phyloP scores from a whole-genome alignment of 2,329 filamentous ascomycete species.

The Alternaria angustiovoidea region DNA sequence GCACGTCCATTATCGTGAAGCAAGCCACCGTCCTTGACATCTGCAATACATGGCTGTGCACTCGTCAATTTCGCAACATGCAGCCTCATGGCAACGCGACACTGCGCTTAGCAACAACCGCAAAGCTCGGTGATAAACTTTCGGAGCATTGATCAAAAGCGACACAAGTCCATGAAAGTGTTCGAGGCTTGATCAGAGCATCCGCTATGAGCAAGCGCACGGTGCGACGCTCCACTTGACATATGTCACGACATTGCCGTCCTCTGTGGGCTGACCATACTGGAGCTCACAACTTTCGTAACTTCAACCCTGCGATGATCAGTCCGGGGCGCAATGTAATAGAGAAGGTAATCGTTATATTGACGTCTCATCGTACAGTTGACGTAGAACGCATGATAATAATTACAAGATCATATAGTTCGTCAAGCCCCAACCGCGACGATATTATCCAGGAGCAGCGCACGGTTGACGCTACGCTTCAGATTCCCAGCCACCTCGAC shows the following conservation, averaged over 20 bases:
- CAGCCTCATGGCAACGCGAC: slow-evolving; percentile 1
- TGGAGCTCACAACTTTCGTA: neutral
- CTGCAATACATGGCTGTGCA: slow-evolving; percentile 9
- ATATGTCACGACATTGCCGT: neutral
- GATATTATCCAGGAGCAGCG: slow-evolving; percentile 24
- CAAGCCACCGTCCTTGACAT: slow-evolving; percentile 18
- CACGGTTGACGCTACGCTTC: slow-evolving; percentile 16
- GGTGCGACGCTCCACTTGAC: slow-evolving; percentile 1
- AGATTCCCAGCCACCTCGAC: slow-evolving; percentile 11
- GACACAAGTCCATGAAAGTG: slow-evolving; percentile 1
- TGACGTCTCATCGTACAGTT: slow-evolving; percentile 21
- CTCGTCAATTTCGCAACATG: neutral
- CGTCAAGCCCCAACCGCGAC: slow-evolving; percentile 17
- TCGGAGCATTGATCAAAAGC: slow-evolving; percentile 6
- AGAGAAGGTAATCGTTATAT: slow-evolving; percentile 29
- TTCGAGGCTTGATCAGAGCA: slow-evolving; percentile 6
- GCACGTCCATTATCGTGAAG: slow-evolving; percentile 19
- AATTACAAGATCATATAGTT: slow-evolving; percentile 33
- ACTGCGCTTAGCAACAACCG: neutral
- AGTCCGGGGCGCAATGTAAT: neutral
- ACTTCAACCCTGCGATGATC: slow-evolving; percentile 2
- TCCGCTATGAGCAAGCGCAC: slow-evolving; percentile 2
- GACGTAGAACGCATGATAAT: slow-evolving; percentile 22
- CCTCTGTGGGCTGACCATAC: neutral
- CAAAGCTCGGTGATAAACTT: neutral